Evolutionary conservation across 2,329 filamentous ascomycete genomes (phyloP).

Genomic region (Orbilia quercus): DNA sequence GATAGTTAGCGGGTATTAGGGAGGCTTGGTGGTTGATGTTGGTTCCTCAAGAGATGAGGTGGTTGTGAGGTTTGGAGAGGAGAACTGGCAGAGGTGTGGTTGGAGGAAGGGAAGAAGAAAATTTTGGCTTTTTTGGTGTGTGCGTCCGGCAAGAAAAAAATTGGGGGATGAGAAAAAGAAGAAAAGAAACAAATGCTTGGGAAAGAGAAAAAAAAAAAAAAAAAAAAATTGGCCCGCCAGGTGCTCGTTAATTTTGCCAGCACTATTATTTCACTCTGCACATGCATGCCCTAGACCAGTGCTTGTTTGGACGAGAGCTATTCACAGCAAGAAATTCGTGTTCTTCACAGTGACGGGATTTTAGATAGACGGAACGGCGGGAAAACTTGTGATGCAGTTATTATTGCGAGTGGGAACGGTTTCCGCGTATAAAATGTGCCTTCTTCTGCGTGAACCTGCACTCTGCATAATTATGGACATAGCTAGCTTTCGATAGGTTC

Average conservation of each 20-base stretch:
- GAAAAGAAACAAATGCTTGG: constrained; percentile 56
- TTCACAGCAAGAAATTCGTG: constrained; percentile 10
- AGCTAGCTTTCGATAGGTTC: constrained; percentile 32
- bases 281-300: constrained; percentile 31
- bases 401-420: constrained; percentile 48
- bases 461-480: constrained; percentile 12
- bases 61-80: constrained; percentile 52
- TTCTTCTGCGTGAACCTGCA: constrained; percentile 41
- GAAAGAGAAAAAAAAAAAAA: constrained; percentile 39
- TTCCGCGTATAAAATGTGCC: constrained; percentile 48
- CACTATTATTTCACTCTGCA: constrained; percentile 22
- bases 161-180: constrained; percentile 54
- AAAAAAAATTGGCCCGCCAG: constrained; percentile 44
- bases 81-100: constrained; percentile 56
- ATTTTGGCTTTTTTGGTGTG: constrained; percentile 57
- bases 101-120: constrained; percentile 57
- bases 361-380: constrained; percentile 37
- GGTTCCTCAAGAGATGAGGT: constrained; percentile 52
- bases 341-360: not conserved
- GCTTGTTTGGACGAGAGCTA: constrained; percentile 7
- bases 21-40: constrained; percentile 48
- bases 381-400: constrained; percentile 29
- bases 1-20: constrained; percentile 36
- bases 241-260: constrained; percentile 42
- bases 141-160: constrained; percentile 53